Percentiles rank a stretch among this genome's conserved stretches.
These are phyloP conservation scores for Penicillium paradoxum DNA, from an alignment of 495 filamentous ascomycete genomes.

Conservation along the genomic window DNA sequence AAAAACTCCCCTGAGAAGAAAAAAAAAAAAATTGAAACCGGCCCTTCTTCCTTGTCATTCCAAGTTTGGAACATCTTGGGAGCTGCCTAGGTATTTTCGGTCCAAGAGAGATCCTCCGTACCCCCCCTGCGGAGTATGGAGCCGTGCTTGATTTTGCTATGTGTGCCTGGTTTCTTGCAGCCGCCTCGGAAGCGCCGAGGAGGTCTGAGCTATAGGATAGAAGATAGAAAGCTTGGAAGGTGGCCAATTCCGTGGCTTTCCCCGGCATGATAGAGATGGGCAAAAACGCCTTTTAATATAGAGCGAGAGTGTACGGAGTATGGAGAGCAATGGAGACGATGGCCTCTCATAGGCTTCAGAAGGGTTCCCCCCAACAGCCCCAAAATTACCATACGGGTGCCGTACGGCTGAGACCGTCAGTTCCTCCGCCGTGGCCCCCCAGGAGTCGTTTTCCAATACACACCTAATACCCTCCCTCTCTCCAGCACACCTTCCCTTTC, in stretches of 20 bases:
- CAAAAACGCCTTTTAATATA: neutral
- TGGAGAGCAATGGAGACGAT: neutral
- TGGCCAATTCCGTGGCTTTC: neutral
- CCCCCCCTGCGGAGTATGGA: neutral
- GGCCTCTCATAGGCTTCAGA: neutral
- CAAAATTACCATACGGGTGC: neutral
- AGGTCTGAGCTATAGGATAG: neutral
- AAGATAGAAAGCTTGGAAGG: neutral
- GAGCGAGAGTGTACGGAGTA: too few species aligned
- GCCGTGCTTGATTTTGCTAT: neutral
- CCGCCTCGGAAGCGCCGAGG: neutral
- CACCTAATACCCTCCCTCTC: slow-evolving; percentile 23
- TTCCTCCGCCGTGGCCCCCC: neutral
- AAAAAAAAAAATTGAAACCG: neutral
- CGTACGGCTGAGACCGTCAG: slow-evolving; percentile 11
- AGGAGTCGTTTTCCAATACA: slow-evolving; percentile 17
- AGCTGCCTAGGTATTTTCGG: too few species aligned
- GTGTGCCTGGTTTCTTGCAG: neutral
- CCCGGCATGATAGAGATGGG: neutral
- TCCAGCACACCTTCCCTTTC: slow-evolving; percentile 20
- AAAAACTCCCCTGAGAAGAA: slow-evolving; percentile 11
- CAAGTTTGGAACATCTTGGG: too few species aligned
- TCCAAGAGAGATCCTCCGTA: too few species aligned
- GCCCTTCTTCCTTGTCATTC: too few species aligned
- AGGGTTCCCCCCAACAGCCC: slow-evolving; percentile 2